phyloP scores from a whole-genome alignment of 176 grass and related monocot species.

The Thinopyrum elongatum region DNA sequence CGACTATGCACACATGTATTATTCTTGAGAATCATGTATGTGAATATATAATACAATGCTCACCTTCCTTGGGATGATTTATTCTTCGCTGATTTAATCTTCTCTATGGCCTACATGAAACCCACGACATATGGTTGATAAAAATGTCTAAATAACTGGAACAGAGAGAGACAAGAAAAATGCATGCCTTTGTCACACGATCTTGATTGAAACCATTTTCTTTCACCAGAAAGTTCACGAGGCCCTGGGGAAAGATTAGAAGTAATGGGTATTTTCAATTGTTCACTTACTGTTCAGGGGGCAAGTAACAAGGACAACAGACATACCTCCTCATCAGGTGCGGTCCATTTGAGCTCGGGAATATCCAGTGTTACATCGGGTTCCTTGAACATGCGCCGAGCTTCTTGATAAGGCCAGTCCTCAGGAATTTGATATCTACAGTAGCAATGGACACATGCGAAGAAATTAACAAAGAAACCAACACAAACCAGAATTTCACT shows the following conservation, averaged over 20 bases:
- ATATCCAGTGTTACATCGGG: constrained; percentile 65
- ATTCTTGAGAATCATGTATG: neutral
- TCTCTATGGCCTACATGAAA: constrained; percentile 80
- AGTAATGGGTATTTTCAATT: neutral
- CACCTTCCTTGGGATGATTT: constrained; percentile 75
- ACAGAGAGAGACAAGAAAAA: constrained; percentile 14
- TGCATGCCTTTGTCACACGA: constrained; percentile 73
- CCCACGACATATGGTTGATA: constrained; percentile 9
- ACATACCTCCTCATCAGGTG: constrained; percentile 78
- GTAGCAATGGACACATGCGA: neutral
- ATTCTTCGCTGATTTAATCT: constrained; percentile 82
- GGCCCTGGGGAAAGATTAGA: constrained; percentile 43
- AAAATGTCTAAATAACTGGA: neutral
- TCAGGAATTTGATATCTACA: constrained; percentile 86
- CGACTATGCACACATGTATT: neutral
- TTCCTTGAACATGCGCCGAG: constrained; percentile 85
- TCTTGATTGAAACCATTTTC: constrained; percentile 90
- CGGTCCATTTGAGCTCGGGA: constrained; percentile 72
- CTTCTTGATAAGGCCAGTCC: constrained; percentile 94
- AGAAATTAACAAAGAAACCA: constrained; percentile 17
- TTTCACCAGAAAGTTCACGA: constrained; percentile 72
- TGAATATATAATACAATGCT: constrained; percentile 4
- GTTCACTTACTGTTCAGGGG: neutral
- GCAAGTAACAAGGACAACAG: neutral
- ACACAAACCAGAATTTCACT: neutral